These are phyloP conservation scores for Sclerotinia glacialis DNA, from an alignment of 2,329 filamentous ascomycete species.

Conservation along the genomic window DNA sequence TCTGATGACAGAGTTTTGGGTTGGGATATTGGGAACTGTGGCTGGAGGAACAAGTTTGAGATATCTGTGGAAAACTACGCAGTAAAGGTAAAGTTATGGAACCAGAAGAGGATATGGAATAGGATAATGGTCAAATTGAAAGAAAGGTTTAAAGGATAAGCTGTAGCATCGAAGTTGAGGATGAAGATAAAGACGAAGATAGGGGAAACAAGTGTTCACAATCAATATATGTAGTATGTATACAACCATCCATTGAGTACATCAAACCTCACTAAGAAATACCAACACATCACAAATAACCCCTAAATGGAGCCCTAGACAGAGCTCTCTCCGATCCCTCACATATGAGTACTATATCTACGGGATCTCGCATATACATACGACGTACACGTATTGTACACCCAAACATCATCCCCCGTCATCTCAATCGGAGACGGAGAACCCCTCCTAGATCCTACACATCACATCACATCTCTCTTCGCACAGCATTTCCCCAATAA, in stretches of 20 bases:
- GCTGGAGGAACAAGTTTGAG: slow-evolving; percentile 47
- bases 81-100: not conserved
- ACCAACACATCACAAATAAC: not conserved
- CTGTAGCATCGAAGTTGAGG: no score
- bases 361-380: slow-evolving; percentile 1
- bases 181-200: not conserved
- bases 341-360: not conserved
- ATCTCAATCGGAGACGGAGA: not conserved
- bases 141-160: not conserved
- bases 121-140: not conserved
- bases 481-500: no score
- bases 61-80: slow-evolving; percentile 44
- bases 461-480: not conserved
- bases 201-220: slow-evolving; percentile 1
- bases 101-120: not conserved
- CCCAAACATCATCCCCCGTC: not conserved
- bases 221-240: not conserved
- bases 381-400: no score
- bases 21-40: slow-evolving; percentile 57
- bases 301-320: not conserved
- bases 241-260: not conserved
- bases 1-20: slow-evolving; percentile 54
- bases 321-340: not conserved
- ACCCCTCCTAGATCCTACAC: not conserved
- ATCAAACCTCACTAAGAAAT: not conserved